Evolutionary conservation across 768 basidiomycete genomes (phyloP).

Genomic region (Gloeostereum incarnatum): DNA sequence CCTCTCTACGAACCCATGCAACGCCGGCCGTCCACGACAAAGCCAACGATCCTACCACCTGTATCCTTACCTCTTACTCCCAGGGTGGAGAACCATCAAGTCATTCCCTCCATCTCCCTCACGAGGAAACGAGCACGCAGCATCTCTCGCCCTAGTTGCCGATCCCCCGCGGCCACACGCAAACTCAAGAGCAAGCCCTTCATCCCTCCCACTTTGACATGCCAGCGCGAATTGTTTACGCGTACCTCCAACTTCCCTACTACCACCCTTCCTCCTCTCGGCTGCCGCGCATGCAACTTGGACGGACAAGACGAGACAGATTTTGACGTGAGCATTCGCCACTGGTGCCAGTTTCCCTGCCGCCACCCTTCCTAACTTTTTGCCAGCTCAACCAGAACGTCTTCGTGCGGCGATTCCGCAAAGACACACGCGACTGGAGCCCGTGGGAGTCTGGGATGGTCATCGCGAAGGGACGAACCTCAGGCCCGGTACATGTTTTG

Average conservation of each 20-base stretch:
- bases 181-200: background rate
- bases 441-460: conserved; percentile 1
- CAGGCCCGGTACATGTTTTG: conserved; percentile 1
- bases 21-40: background rate
- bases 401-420: background rate
- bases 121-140: background rate
- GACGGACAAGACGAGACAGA: background rate
- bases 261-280: background rate
- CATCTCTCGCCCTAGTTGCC: background rate
- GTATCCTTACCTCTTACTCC: background rate
- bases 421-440: background rate
- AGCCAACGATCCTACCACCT: background rate
- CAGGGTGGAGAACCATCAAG: background rate
- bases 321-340: background rate
- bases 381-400: conserved; percentile 1
- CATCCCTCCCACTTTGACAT: background rate
- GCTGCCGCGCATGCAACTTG: background rate
- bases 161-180: background rate
- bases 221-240: background rate
- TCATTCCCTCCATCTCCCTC: background rate
- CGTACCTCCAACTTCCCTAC: conserved; percentile 2
- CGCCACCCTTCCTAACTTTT: background rate
- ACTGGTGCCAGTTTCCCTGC: too few species aligned
- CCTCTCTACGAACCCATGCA: too few species aligned
- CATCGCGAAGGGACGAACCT: background rate